Base-by-base conservation (phyloP, 2,329 filamentous ascomycete genomes). In the Cyclaneusma minus region DNA sequence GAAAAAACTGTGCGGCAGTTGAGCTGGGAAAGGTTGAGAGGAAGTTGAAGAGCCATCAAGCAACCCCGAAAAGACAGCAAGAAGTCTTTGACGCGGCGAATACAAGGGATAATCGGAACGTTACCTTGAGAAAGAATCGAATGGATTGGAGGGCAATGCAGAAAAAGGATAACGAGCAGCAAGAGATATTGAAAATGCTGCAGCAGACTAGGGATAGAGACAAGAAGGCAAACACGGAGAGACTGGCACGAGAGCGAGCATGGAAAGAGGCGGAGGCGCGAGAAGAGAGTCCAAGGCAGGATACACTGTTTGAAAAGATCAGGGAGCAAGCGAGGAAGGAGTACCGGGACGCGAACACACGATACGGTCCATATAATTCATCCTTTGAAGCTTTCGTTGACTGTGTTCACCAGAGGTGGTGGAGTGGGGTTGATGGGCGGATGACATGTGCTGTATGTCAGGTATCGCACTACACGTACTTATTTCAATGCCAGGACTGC, bases 401-500 rank as follows among this genome's bases (percentile, higher is more conserved):
- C 16, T 40, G 33, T 17, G 7, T 7, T 16, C 40, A 42, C 21
- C 25, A 25, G 10, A 33, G 31, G 16, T 40, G 37, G 34, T 42
- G 38, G 40, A 7, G 19, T 9, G 37, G 37, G 21, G n/a, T 39
- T 18, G 15, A 40, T 21, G 37, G 30, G 11, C 30, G 30, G 12
- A 28, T n/a, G 10, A 19, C 27, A 17, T 42, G 38, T 13, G 13
- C 20, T 14, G 12, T 32, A 7, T 41, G 40, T 27, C 13, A 13
- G 27, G 29, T n/a, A n/a, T n/a, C 13, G 6, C 9, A 8, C 24
- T 40, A 24, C 16, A 28, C 3, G 11, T 42, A 40, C 32, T 21
- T 42, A 24, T 21, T 40, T 5, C 28, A 39, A 20, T 43, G 39
- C 21, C 39, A 33, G 2, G 14, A 22, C 12, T 43, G 37, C 22